Base-by-base conservation (phyloP, 169 alveolate genomes). In the Sarcocystis neurona region DNA sequence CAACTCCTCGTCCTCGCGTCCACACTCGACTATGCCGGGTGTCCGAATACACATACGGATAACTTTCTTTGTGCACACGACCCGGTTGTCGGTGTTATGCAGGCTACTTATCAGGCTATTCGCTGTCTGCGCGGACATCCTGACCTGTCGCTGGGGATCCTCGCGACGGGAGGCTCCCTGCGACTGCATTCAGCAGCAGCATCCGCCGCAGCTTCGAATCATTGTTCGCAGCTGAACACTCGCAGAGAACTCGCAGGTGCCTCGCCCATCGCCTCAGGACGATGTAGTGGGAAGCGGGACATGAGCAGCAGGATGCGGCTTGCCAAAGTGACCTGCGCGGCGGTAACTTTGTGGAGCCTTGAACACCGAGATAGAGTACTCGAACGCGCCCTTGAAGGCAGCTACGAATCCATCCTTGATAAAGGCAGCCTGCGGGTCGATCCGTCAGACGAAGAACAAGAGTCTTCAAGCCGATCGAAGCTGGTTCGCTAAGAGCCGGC, bases 281-380 rank as follows among this genome's bases (percentile, higher is more conserved):
- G 39, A 75, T 4, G 6, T 5, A 43, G 2, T 20, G 8, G 10
- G 20, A 6, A 1, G 4, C 2, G 44, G 27, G 44, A n/a, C 27
- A 1, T 20, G 43, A 0, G 8, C 27, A 43, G 75, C 75, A 43
- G 43, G 32, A 15, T 37, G 30, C 10, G 47, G 82, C 82, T 20
- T 34, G 47, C 50, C n/a, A n/a, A n/a, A n/a, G n/a, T n/a, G 37
- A 41, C 56, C 43, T 30, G 63, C 2, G 58, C 91, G 23, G 66
- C 86, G 23, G 78, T 87, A 32, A 87, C 91, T 41, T 75, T 87
- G 46, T 87, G 91, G 91, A 56, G 87, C 30, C 46, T 87, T 43
- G 50, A 43, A 27, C 91, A 74, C 37, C 82, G 91, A 53, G 91
- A 87, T 50, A 84, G 50, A 43, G 70, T 87, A 70, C 80, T 87